Evolutionary conservation across 352 stramenopile genomes (phyloP), one percentile per base, ranked within the genome.

Genomic region (Phytophthora fragariae): DNA sequence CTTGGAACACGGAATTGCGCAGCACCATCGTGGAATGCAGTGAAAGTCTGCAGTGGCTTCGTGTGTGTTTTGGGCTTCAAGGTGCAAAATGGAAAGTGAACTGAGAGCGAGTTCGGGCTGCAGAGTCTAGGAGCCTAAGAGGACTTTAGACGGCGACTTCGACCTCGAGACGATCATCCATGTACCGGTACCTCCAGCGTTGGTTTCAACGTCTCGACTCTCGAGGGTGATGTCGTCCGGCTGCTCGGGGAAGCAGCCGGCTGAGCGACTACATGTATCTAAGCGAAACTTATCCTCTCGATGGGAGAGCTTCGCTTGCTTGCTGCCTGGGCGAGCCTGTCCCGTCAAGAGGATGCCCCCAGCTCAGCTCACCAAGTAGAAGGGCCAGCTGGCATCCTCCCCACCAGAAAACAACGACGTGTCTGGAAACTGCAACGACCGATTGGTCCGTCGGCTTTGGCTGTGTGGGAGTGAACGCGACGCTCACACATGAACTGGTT

Each of bases 41-140:
- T 52, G n/a, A 52, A 52, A 62, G 56, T 52, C n/a, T 27, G 47
- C 47, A 7, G 47, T 2, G 19, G n/a, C 47, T 54, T 54, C n/a
- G 37, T 6, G 27, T 41, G 41, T 24, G 47, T 44, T 41, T 17
- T 64, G 37, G 41, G 46, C 31, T 44, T 55, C 57, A 56, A 64
- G 57, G 17, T 44, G 59, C 59, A 57, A 65, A 46, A 57, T 65
- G 57, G 59, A 57, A 65, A 65, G 44, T 65, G 59, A 57, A 37
- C 46, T 31, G 44, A 57, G 57, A 37, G n/a, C 2, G 15, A 52
- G 19, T 7, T 19, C 35, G 35, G 27, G n/a, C n/a, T n/a, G n/a
- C n/a, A n/a, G n/a, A n/a, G n/a, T n/a, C 24, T 14, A 15, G 35
- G 37, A 12, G 11, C 41, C 15, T 19, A 19, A n/a, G 12, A 50